Percentiles rank a stretch among this genome's conserved stretches.
phyloP scores from a whole-genome alignment of 176 grass and related monocot genomes.

The Hordeum vulgare region MorexV3_pseudomolecules_assembly NC_058520.1:87953494-87953993 shows the following conservation, averaged over 20 bases:
- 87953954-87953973: background rate
- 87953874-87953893: background rate
- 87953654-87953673: slow-evolving; percentile 80
- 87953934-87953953: background rate
- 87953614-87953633: slow-evolving; percentile 85
- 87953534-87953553: background rate
- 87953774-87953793: background rate
- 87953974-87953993: slow-evolving; percentile 6
- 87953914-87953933: slow-evolving; percentile 7
- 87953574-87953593: slow-evolving; percentile 42
- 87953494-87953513: background rate
- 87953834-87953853: background rate
- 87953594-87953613: slow-evolving; percentile 96
- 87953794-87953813: background rate
- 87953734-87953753: background rate
- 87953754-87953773: background rate
- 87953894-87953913: background rate
- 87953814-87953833: background rate
- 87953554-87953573: background rate
- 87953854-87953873: background rate
- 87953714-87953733: background rate
- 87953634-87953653: slow-evolving; percentile 89
- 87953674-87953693: slow-evolving; percentile 23
- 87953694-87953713: background rate
- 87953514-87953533: background rate